These are phyloP conservation scores for Colletotrichum lupini DNA, from an alignment of 2,329 filamentous ascomycete species.

Conservation along the genomic window DNA sequence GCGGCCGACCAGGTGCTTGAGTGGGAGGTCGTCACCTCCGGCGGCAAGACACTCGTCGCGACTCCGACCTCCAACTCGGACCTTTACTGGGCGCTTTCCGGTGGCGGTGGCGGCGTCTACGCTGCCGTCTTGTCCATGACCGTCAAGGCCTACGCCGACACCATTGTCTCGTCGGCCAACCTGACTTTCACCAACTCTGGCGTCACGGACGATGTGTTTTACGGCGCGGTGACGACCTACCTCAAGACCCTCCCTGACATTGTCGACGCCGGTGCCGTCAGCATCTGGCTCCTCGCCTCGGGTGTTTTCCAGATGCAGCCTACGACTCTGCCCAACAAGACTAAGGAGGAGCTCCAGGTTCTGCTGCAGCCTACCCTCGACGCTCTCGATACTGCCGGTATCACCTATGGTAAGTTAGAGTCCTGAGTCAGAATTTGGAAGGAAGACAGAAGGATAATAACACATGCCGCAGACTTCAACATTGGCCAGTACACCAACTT, in stretches of 20 bases:
- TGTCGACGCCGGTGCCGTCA: slow-evolving; percentile 29
- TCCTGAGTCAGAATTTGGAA: not conserved
- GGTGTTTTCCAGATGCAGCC: slow-evolving; percentile 29
- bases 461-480: slow-evolving; percentile 7
- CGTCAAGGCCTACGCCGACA: slow-evolving; percentile 42
- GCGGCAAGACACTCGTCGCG: slow-evolving; percentile 55
- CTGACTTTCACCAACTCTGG: slow-evolving; percentile 49
- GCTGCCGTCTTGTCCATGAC: slow-evolving; percentile 63
- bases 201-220: slow-evolving; percentile 39
- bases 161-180: slow-evolving; percentile 54
- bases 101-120: slow-evolving; percentile 64
- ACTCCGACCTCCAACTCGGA: slow-evolving; percentile 56
- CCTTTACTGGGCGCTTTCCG: slow-evolving; percentile 66
- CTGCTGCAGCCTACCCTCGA: slow-evolving; percentile 55
- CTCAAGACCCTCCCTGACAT: slow-evolving; percentile 18
- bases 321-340: slow-evolving; percentile 56
- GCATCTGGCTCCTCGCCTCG: slow-evolving; percentile 23
- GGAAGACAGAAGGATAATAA: not conserved
- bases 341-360: slow-evolving; percentile 48
- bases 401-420: slow-evolving; percentile 41
- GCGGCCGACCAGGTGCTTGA: slow-evolving; percentile 64
- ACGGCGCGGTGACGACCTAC: slow-evolving; percentile 34
- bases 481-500: slow-evolving; percentile 44
- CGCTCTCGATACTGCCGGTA: slow-evolving; percentile 37
- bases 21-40: slow-evolving; percentile 59